These are phyloP conservation scores for Cryphonectria naterciae DNA, from an alignment of 2,329 filamentous ascomycete species.

Conservation along the genomic window DNA sequence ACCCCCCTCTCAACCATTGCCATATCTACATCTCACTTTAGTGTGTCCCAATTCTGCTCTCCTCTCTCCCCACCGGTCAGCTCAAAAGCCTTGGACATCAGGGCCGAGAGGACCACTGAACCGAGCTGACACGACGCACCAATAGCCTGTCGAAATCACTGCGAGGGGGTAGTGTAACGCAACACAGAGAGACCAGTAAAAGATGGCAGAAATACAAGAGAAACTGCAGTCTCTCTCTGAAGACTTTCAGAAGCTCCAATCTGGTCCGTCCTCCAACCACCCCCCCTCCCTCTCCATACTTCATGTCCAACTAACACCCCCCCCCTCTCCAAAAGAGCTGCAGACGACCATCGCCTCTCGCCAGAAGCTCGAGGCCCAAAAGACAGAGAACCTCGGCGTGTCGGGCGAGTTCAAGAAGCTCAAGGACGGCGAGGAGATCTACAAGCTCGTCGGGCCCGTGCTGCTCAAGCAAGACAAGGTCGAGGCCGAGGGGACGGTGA, in stretches of 20 bases:
- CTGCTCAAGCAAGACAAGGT: conserved; percentile 91
- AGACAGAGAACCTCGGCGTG: conserved; percentile 88
- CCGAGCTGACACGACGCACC: not conserved
- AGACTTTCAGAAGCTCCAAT: conserved; percentile 84
- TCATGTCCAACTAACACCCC: too few relatives aligned
- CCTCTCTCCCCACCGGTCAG: not conserved
- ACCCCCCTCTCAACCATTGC: not conserved
- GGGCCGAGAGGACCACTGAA: not conserved
- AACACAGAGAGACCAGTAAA: conserved; percentile 21
- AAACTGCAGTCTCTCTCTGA: conserved; percentile 82
- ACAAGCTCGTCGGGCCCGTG: conserved; percentile 93
- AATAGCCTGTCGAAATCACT: not conserved
- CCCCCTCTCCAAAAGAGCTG: conserved; percentile 65
- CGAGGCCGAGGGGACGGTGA: conserved; percentile 89
- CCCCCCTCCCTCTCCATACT: not conserved
- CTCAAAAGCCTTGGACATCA: not conserved
- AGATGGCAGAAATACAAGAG: conserved; percentile 75
- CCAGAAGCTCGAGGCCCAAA: conserved; percentile 91
- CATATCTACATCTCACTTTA: not conserved
- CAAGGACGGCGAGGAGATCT: conserved; percentile 83
- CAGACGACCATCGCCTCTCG: conserved; percentile 75
- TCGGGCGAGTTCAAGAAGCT: conserved; percentile 86
- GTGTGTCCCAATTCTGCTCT: not conserved
- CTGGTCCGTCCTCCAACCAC: conserved; percentile 59
- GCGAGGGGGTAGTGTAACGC: not conserved